phyloP scores from a whole-genome alignment of 2,329 filamentous ascomycete species.

The Sclerotinia borealis region DNA sequence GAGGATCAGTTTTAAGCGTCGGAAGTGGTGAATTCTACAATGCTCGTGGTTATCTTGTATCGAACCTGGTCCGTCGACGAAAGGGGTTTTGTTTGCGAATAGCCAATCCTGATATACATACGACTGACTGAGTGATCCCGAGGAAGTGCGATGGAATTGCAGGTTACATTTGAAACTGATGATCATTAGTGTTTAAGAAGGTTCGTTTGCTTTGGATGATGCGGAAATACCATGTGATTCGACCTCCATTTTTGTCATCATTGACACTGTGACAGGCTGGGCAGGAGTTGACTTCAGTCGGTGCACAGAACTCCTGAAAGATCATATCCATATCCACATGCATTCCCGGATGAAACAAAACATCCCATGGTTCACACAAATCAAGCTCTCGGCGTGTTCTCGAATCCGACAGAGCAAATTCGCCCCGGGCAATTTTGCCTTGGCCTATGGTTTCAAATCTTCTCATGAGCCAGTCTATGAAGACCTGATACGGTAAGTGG shows the following conservation, averaged over 20 bases:
- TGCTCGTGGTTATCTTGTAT: not conserved
- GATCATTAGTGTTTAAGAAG: not conserved
- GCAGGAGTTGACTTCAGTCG: not conserved
- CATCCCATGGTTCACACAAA: not conserved
- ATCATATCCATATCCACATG: not conserved
- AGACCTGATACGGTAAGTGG: not conserved
- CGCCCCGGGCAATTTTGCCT: not conserved
- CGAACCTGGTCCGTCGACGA: not conserved
- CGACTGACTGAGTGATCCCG: not conserved
- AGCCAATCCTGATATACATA: not conserved
- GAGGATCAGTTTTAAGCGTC: not conserved
- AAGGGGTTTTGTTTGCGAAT: not conserved
- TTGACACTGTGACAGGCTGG: not conserved
- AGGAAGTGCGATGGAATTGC: not conserved
- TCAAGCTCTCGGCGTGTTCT: not conserved
- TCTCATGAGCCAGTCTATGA: not conserved
- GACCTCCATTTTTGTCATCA: not conserved
- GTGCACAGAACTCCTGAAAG: not conserved
- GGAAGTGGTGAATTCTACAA: not conserved
- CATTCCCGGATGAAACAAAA: not conserved
- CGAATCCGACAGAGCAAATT: not conserved
- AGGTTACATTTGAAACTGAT: not conserved
- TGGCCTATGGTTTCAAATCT: not conserved
- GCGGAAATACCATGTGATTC: not conserved
- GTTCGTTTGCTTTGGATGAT: not conserved